Evolutionary conservation across 169 alveolate genomes (phyloP), one percentile per base, ranked within the genome.

Genomic region (Plasmodium inui): DNA sequence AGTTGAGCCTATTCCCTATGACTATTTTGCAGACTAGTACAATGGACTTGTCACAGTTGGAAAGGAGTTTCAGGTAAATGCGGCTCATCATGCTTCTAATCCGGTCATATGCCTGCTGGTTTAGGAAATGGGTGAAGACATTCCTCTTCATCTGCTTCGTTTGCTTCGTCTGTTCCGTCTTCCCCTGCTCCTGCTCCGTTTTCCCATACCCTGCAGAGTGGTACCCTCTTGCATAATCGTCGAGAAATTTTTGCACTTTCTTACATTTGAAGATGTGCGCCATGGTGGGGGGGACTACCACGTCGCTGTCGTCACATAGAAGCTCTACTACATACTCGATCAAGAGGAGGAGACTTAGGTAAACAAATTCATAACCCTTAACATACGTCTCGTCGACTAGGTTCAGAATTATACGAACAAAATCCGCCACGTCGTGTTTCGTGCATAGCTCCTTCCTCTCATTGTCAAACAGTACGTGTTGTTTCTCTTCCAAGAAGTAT

Each of bases 291-390:
- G 84, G 53, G 22, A 17, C 41, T 28, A 53, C 19, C 30, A 22
- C 17, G 28, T 74, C 26, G 17, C 32, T 46, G 61, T 44, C 78
- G 17, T 55, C 10, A 17, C 79, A 30, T 32, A 84, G 5, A 9
- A 85, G 10, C 19, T 79, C 83, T 22, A 79, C 32, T 28, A 85
- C 67, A 28, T 88, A 61, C 37, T 88, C 94, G 10, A 79, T 26
- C 41, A 88, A 41, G 1, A 88, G 53, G 30, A 88, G 70, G 37
- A 88, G 17, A 61, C 89, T 88, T 4, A 88, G 30, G 22, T 88
- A 88, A 7, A 88, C 57, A 19, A 88, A 88, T 61, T 88, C 94
- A 39, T 88, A 88, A 39, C 94, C 94, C 30, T 30, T 46, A 22
- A 67, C 32, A 61, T 88, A 88, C 3, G 83, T 88, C 39, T 28